phyloP scores from a whole-genome alignment of 768 basidiomycete species.

The Leccinum barrowsii region DNA sequence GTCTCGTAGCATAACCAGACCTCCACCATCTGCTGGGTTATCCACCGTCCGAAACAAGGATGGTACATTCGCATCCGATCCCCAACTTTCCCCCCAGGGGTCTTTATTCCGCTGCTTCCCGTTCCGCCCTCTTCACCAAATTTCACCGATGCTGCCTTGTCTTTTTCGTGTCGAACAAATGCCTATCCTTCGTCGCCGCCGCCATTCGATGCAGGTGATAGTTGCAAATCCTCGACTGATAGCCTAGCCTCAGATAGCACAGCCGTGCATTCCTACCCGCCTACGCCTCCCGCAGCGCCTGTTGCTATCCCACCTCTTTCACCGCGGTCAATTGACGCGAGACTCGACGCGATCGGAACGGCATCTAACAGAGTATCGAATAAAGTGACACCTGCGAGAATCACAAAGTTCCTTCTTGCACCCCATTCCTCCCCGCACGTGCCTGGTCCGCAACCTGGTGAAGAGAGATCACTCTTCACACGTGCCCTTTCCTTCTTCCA shows the following conservation, averaged over 20 bases:
- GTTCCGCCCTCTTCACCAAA: constrained; percentile 44
- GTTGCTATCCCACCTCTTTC: constrained; percentile 33
- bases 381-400: constrained; percentile 14
- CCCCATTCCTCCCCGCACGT: constrained; percentile 40
- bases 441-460: constrained; percentile 27
- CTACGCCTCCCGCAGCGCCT: constrained; percentile 43
- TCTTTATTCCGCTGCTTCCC: constrained; percentile 53
- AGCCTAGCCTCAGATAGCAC: constrained; percentile 32
- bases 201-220: constrained; percentile 8
- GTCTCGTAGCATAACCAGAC: constrained; percentile 59
- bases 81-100: constrained; percentile 62
- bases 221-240: constrained; percentile 24
- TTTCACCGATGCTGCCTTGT: constrained; percentile 49
- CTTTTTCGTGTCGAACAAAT: constrained; percentile 52
- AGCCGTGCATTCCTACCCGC: constrained; percentile 53
- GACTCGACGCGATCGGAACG: constrained; percentile 21
- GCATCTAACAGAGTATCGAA: background rate
- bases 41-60: constrained; percentile 75
- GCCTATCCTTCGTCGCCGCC: constrained; percentile 22
- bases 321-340: constrained; percentile 30
- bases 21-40: constrained; percentile 64
- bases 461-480: constrained; percentile 43
- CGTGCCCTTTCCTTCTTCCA: constrained; percentile 49
- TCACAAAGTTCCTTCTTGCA: constrained; percentile 52
- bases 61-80: constrained; percentile 82